A percentile compares a stretch with the other conserved stretches of the same genome.
phyloP scores from a whole-genome alignment of 2,329 filamentous ascomycete species.

The Neophaeococcomyces mojaviensis region DNA sequence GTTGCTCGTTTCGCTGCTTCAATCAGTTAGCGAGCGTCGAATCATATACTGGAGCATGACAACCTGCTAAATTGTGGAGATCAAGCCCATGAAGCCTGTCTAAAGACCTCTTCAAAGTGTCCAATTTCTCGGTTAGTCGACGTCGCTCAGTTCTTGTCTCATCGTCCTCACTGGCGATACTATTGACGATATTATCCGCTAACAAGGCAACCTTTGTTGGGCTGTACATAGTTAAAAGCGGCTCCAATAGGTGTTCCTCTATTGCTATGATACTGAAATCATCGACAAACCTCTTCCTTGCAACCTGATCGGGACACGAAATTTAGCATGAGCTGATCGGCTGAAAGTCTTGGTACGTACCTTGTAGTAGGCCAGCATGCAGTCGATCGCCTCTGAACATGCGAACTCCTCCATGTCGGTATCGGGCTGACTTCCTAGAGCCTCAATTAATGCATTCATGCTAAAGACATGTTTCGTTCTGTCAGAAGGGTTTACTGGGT shows the following conservation, averaged over 20 bases:
- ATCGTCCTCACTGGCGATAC: constrained; percentile 23
- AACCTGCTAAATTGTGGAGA: constrained; percentile 9
- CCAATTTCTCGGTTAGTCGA: constrained; percentile 9
- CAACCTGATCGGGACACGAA: constrained; percentile 27
- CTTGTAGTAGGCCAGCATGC: constrained; percentile 42
- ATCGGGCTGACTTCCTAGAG: too few species aligned
- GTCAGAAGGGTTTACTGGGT: too few species aligned
- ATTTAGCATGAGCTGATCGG: not conserved
- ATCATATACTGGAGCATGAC: too few species aligned
- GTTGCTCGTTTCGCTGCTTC: too few species aligned
- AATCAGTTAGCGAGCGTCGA: too few species aligned
- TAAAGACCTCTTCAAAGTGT: constrained; percentile 5
- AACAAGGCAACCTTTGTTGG: constrained; percentile 15
- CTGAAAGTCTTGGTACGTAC: constrained; percentile 21
- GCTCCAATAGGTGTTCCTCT: constrained; percentile 28
- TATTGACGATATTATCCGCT: constrained; percentile 21
- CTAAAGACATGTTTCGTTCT: too few species aligned
- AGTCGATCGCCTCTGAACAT: constrained; percentile 32
- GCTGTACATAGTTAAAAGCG: constrained; percentile 26
- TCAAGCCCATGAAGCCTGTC: constrained; percentile 9
- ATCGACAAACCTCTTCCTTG: constrained; percentile 35
- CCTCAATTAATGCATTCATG: too few species aligned
- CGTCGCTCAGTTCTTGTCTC: constrained; percentile 12
- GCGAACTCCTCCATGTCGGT: constrained; percentile 26
- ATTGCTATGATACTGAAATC: constrained; percentile 33